Evolutionary conservation across 2,329 filamentous ascomycete genomes (phyloP).

Genomic region (Aotearoamyces nothofagi): DNA sequence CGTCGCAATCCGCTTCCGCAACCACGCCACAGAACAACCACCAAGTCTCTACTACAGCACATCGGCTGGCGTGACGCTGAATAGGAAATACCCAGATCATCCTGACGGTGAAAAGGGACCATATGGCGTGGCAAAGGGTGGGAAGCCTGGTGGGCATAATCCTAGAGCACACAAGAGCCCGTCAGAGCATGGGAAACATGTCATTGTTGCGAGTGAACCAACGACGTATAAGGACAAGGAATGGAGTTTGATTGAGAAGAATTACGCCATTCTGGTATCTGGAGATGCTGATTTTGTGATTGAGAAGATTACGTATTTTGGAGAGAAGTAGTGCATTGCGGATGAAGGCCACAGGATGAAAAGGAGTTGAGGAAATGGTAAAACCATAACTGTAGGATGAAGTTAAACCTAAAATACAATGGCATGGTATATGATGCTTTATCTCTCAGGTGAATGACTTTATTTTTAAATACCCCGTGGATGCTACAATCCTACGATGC

Average conservation of each 20-base stretch:
- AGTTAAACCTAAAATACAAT: no score
- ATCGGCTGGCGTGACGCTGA: constrained; percentile 33
- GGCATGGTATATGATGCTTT: no score
- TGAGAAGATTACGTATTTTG: not conserved
- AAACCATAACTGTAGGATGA: no score
- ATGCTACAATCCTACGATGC: no score
- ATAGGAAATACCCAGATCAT: constrained; percentile 33
- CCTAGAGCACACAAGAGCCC: constrained; percentile 17
- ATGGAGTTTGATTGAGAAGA: constrained; percentile 33
- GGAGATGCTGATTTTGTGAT: constrained; percentile 12
- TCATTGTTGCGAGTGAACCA: constrained; percentile 37
- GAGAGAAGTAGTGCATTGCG: no score
- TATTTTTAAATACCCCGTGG: no score
- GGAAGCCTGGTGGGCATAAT: constrained; percentile 7
- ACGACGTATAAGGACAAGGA: constrained; percentile 34
- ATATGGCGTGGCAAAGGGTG: constrained; percentile 17
- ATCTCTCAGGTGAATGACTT: no score
- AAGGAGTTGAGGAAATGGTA: no score
- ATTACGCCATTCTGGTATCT: constrained; percentile 27
- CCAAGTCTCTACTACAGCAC: constrained; percentile 34
- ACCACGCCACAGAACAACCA: constrained; percentile 33
- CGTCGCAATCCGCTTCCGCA: constrained; percentile 34
- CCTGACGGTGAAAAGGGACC: constrained; percentile 23
- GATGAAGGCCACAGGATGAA: no score
- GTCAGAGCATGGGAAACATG: constrained; percentile 30